Evolutionary conservation across 495 filamentous ascomycete species (phyloP).

Genomic region (Xylaria bambusicola): DNA sequence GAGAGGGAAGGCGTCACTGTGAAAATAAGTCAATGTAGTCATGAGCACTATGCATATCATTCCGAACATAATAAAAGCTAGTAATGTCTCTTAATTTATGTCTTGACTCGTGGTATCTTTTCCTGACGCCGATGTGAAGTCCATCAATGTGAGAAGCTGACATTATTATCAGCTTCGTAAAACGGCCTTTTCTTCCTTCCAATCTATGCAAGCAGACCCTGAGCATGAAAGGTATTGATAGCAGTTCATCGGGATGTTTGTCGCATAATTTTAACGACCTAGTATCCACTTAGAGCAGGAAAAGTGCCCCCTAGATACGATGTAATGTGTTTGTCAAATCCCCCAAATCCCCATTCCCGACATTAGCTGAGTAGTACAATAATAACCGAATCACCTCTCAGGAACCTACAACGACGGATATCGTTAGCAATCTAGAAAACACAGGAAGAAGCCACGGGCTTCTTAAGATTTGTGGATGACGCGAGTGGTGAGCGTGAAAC

Average conservation of each 20-base stretch:
- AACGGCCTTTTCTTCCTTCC: background rate
- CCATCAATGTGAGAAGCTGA: conserved; percentile 14
- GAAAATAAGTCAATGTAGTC: conserved; percentile 11
- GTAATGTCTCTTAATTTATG: conserved; percentile 14
- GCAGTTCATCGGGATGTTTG: background rate
- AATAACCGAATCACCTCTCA: conserved; percentile 92
- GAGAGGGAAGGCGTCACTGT: conserved; percentile 31
- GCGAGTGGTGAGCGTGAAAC: background rate
- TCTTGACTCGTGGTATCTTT: conserved; percentile 23
- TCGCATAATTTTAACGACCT: conserved; percentile 2
- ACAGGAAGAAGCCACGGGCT: background rate
- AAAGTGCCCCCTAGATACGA: background rate
- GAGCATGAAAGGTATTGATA: conserved; percentile 1
- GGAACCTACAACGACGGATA: conserved; percentile 62
- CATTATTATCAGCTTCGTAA: conserved; percentile 7
- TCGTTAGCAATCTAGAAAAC: conserved; percentile 13
- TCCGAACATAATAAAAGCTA: conserved; percentile 1
- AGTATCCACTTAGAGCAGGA: background rate
- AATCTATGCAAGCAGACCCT: conserved; percentile 12
- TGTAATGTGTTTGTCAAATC: conserved; percentile 1
- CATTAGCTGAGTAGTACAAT: conserved; percentile 80
- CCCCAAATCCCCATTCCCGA: background rate
- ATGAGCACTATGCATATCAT: conserved; percentile 2
- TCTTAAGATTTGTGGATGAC: background rate
- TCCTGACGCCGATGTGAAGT: conserved; percentile 21